Base-by-base conservation (phyloP, 2,329 filamentous ascomycete genomes). In the Aspergillus fischeri region DNA sequence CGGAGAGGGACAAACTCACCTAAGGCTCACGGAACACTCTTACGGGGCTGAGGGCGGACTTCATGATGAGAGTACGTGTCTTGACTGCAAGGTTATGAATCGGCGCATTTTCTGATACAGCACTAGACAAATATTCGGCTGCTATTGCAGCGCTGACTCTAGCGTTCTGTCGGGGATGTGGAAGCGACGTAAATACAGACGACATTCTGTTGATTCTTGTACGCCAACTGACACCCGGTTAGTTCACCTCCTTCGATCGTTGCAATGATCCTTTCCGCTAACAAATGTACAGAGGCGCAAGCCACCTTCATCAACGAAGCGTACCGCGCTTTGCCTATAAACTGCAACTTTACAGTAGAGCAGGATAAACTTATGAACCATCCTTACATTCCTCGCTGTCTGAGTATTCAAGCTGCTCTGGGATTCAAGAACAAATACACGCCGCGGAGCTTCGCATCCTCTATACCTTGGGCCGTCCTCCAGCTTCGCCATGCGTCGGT, bases 331-430 rank as follows among this genome's bases (percentile, higher is more conserved):
- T 77, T 92, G 52, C 88, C 87, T 60, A 81, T 90, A 29, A 85
- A 87, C 51, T 84, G 92, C 50, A 93, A 97, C 74, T 95, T 92
- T 68, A 89, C 91, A 0, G 83, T 90, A 51, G 90, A 96, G 59
- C 84, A 89, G 64, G 87, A 93, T 69, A 81, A 86, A 57, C 78
- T 96, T 35, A 83, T 94, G 61, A 81, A 87, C 58, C 92, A 94
- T 66, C 79, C 81, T 3, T 81, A 86, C 38, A 82, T 97, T 49
- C 88, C 91, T 59, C 82, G 90, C 55, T 90, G 86, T 56, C 79
- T 97, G 11, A 90, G 90, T 66, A 84, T 94, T 28, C 86, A 95
- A 68, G 87, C 90, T 56, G 86, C 90, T 53, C 77, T 97, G 9
- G 90, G 89, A 3, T 92, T 89, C 69, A 82, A 80, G 47, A 87